Evolutionary conservation across 768 basidiomycete genomes (phyloP).

Genomic region (Porphyrellus cyaneotinctus): DNA sequence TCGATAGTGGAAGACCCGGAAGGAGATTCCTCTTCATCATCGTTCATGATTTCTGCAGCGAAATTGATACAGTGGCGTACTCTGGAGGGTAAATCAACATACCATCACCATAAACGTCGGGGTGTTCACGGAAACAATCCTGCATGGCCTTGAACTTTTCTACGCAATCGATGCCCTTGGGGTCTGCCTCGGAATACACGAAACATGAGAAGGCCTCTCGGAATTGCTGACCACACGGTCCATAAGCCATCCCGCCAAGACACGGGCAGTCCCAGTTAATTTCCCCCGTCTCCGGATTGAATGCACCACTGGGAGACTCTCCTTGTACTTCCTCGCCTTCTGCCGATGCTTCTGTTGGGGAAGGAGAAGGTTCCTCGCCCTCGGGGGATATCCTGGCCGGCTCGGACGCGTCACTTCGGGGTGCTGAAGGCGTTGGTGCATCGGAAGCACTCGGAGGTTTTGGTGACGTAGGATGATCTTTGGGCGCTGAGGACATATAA

Average conservation of each 20-base stretch:
- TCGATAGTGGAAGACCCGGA: slow-evolving; percentile 1
- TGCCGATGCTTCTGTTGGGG: slow-evolving; percentile 1
- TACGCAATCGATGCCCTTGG: slow-evolving; percentile 96
- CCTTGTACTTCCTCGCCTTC: slow-evolving; percentile 27
- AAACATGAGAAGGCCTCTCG: slow-evolving; percentile 97
- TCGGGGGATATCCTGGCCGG: background rate
- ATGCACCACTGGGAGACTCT: slow-evolving; percentile 53
- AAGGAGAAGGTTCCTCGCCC: slow-evolving; percentile 7
- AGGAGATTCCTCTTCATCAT: slow-evolving; percentile 50
- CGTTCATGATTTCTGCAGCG: slow-evolving; percentile 59
- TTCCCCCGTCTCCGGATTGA: slow-evolving; percentile 95
- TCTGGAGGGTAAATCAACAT: slow-evolving; percentile 28
- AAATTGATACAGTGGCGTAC: slow-evolving; percentile 3
- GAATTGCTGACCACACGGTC: slow-evolving; percentile 92
- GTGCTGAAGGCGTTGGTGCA: slow-evolving; percentile 11
- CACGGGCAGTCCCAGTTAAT: slow-evolving; percentile 99
- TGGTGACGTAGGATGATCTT: slow-evolving; percentile 10
- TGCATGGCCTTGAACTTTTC: slow-evolving; percentile 99
- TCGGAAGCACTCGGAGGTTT: slow-evolving; percentile 15
- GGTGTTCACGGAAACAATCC: slow-evolving; percentile 92
- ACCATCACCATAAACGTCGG: slow-evolving; percentile 95
- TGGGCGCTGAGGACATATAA: slow-evolving; percentile 11
- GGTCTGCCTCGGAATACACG: slow-evolving; percentile 88
- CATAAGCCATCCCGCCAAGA: slow-evolving; percentile 97
- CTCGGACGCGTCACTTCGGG: slow-evolving; percentile 20